These are phyloP conservation scores for Tylopilus rubrobrunneus DNA, from an alignment of 768 basidiomycete genomes.

Conservation along the genomic window DNA sequence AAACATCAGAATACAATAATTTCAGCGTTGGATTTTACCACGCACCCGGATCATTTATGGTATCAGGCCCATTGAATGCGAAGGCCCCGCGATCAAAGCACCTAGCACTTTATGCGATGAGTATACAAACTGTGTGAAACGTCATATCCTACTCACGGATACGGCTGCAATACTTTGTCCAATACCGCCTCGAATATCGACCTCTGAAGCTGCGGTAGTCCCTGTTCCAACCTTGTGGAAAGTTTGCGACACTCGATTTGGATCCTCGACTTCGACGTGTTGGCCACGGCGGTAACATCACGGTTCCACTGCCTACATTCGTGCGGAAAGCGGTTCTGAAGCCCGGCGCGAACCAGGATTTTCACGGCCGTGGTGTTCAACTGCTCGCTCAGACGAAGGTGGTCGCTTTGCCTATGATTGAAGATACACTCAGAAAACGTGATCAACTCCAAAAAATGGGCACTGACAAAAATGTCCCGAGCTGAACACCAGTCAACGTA, in stretches of 20 bases:
- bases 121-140: not conserved
- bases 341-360: constrained; percentile 28
- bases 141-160: constrained; percentile 17
- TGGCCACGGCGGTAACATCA: constrained; percentile 1
- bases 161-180: constrained; percentile 16
- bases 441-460: not conserved
- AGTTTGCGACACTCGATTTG: not conserved
- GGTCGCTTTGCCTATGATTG: constrained; percentile 19
- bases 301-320: constrained; percentile 25
- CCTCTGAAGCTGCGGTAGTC: constrained; percentile 7
- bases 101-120: not conserved
- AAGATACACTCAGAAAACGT: not conserved
- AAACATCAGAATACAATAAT: not conserved
- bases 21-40: not conserved
- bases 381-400: constrained; percentile 21
- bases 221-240: not conserved
- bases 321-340: constrained; percentile 24
- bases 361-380: constrained; percentile 24
- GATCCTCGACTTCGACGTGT: not conserved
- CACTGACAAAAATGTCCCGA: constrained; percentile 22
- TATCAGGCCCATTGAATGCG: not conserved
- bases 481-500: constrained; percentile 1
- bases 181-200: constrained; percentile 26
- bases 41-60: constrained; percentile 2
- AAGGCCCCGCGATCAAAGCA: constrained; percentile 16